Base-by-base conservation (phyloP, 495 filamentous ascomycete genomes). In the Daldinia vernicosa region DNA sequence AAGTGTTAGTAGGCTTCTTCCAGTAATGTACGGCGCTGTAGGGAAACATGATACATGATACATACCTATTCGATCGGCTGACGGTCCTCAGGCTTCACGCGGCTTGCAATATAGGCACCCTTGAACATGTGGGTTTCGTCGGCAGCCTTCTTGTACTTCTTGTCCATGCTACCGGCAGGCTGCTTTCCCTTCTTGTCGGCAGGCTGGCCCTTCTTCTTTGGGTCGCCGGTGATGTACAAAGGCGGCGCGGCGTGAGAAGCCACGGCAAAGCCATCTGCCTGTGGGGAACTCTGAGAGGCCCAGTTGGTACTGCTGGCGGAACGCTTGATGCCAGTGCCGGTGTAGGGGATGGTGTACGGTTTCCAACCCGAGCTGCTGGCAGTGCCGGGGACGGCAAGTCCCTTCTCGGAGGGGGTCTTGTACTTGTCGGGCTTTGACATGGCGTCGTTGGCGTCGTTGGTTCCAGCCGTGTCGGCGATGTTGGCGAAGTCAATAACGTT, bases 341-440 rank as follows among this genome's bases (percentile, higher is more conserved):
- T 76, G 69, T 76, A 74, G 12, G 74, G 74, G 6, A 67, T 64
- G 14, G 71, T 74, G 55, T 74, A 70, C 4, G 74, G 74, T n/a
- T 57, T 66, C 40, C 65, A 71, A 9, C 54, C 53, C 1, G 47
- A 27, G 45, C n/a, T 19, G 32, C 33, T 43, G 27, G 56, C 47
- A 9, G 62, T 40, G 56, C 33, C 32, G 11, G 67, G 55, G 27
- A 60, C 61, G n/a, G 14, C 32, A 33, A 33, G 24, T 5, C 55
- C 53, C 45, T 65, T 57, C 56, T 67, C 63, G 4, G 30, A 56
- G 8, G 55, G 24, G 15, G 5, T 43, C 56, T 67, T 60, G 63
- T 67, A 60, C 45, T 67, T 67, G 32, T 60, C 55, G 0, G 63
- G 63, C 63, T 67, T 67, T 2, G 63, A 67, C 63, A 67, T 67